Evolutionary conservation across 139 green algal genomes (phyloP), one percentile per base, ranked within the genome.

Genomic region (Micractinium conductrix): DNA sequence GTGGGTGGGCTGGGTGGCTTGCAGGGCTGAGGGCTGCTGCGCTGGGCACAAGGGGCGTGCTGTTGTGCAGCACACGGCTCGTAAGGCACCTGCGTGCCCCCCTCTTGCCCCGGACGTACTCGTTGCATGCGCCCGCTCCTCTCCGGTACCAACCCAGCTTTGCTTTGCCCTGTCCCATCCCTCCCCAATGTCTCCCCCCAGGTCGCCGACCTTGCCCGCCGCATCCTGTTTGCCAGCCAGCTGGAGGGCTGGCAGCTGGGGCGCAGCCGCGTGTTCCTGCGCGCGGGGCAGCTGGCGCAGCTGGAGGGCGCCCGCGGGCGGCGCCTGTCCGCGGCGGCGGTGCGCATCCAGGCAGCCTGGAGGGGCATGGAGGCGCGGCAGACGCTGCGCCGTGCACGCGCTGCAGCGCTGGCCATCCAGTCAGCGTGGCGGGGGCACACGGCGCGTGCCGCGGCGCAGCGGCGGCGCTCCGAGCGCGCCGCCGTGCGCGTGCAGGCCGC

Each of bases 201-300:
- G 71, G 73, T 88, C 40, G 81, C 84, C 9, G 84, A 88, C 30
- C 19, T 91, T 40, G 68, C 48, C 1, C 75, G 76, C 35, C 74
- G 62, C 21, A 63, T 93, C 38, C 86, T 93, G 63, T 78, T 84
- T 70, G 84, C 68, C 30, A 70, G 68, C 33, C 44, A 65, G 38
- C 44, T 93, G 38, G 72, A 85, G 26, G 89, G 87, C 24, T 96
- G 89, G 86, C 93, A 98, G 88, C 89, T 97, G 30, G 95, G 95
- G 43, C 90, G 90, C 81, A 95, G 90, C 17, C 93, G 94, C 69
- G 93, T 97, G 3, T 98, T 98, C 78, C 85, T 98, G 53, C 88
- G 91, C 19, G 87, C 87, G 7, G 91, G 91, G 40, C 91, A 94
- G 84, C 88, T 92, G 37, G 91, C 89, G 0, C 80, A 88, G 62